Base-by-base conservation (phyloP, 2,329 filamentous ascomycete species). In the Ophiostoma perfectum region DNA sequence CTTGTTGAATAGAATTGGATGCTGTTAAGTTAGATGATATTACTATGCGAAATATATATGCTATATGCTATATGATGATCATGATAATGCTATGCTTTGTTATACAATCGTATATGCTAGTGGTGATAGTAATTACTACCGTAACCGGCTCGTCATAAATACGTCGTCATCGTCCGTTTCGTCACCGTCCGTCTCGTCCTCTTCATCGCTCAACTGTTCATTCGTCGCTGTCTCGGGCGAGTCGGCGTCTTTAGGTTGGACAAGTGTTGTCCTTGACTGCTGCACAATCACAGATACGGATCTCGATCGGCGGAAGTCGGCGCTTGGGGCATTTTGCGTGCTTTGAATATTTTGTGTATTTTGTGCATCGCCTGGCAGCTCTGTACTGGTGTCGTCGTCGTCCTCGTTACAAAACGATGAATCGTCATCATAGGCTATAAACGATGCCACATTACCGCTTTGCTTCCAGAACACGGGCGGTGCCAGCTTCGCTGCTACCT, bases 121-220 rank as follows among this genome's bases (percentile, higher is more conserved):
- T 11, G 8, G 9, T 11, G 27, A 4, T 27, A 9, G 0, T 5
- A 41, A 39, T 41, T 55, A 38, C 49, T 39, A 45, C 14, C 39
- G 14, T 11, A 45, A 8, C 5, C 63, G 62, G 14, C 49, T 18
- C 12, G 45, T 38, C 66, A 67, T 66, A 55, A 66, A 69, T 6
- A 67, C 63, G 36, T 66, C 65, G 42, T 67, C 60, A 38, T 67
- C 55, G 55, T 67, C 60, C 27, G 58, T 64, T 16, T 65, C 41
- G 7, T 14, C 41, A n/a, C n/a, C n/a, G 42, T 69, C 67, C 27
- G 58, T 64, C 27, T 65, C 41, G 7, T 14, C 41, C 45, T 65
- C 62, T 11, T 42, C 68, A n/a, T 49, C 63, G 63, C 63, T 64
- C 42, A 64, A 27, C n/a, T 27, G 41, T 18, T 64, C 63, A 18